Percentiles rank a stretch among this genome's conserved stretches.
Evolutionary conservation across 2,329 filamentous ascomycete species (phyloP).

Genomic region (Ophiocordyceps sinensis): DNA sequence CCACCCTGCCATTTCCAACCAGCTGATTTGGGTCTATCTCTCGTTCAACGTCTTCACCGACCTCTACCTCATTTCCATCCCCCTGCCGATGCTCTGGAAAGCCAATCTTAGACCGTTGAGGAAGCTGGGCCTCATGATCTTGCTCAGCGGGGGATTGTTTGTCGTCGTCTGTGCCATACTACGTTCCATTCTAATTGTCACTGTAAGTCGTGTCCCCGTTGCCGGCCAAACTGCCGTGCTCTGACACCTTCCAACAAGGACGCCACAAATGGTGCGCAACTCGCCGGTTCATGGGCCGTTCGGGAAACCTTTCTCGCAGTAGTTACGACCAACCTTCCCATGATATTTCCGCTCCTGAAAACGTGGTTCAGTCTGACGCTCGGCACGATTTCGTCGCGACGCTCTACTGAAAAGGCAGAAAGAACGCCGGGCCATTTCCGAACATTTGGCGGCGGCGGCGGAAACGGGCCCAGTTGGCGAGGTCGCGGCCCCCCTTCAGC

Average conservation of each 20-base stretch:
- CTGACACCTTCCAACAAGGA: conserved; percentile 13
- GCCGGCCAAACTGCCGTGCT: not conserved
- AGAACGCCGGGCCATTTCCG: conserved; percentile 8
- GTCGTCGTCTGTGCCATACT: conserved; percentile 25
- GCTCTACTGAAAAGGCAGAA: conserved; percentile 7
- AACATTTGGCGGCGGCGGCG: conserved; percentile 7
- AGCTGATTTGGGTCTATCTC: conserved; percentile 36
- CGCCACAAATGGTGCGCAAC: conserved; percentile 22
- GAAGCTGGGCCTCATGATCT: conserved; percentile 22
- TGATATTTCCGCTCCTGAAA: conserved; percentile 31
- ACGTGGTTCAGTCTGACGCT: conserved; percentile 14
- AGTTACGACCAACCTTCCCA: conserved; percentile 27
- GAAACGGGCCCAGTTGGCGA: conserved; percentile 2
- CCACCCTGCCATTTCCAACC: conserved; percentile 33
- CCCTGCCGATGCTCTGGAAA: conserved; percentile 34
- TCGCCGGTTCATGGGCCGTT: conserved; percentile 26
- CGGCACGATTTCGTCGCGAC: conserved; percentile 10
- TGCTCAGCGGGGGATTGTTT: conserved; percentile 25
- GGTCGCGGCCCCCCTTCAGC: conserved; percentile 4
- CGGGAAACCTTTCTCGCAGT: conserved; percentile 29
- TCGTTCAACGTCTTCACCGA: conserved; percentile 40
- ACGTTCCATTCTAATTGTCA: conserved; percentile 14
- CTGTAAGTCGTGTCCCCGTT: conserved; percentile 6
- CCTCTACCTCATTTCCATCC: conserved; percentile 42
- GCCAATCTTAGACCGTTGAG: conserved; percentile 19